Evolutionary conservation across 108 stramenopile species (phyloP), one percentile per base, ranked within the genome.

Genomic region (Fistulifera solaris): DNA sequence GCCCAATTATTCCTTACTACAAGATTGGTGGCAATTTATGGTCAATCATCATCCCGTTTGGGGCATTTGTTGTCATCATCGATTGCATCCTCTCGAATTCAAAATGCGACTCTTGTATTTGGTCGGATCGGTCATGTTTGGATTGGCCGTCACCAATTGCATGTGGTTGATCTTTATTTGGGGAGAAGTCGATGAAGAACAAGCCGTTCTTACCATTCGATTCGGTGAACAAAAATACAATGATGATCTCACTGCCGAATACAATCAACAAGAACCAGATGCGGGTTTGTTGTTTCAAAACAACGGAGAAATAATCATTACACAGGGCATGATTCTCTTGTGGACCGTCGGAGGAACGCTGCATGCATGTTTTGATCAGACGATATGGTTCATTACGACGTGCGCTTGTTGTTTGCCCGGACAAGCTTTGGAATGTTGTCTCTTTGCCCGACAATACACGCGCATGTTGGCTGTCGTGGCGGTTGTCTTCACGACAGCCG

Each of bases 31-130:
- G 10, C 81, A 83, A 49, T 92, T 71, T 44, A 67, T 85, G 56
- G 45, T 43, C 22, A 92, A 87, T 62, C 85, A 78, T 38, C 90
- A 92, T 67, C 86, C 86, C 8, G 26, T 92, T n/a, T 80, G 87
- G 62, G 82, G 85, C 27, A 66, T 87, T 0, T 92, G 76, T 35
- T 79, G 57, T 47, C 72, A 83, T 50, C 80, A 87, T 58, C 50
- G 43, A n/a, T 38, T 73, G 0, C 85, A 92, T 67, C 90, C 90
- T 11, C 59, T 92, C 10, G 52, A 62, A 24, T 50, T 62, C 2
- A 56, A 64, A 24, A 75, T 75, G 21, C 79, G 90, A 49, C 18
- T 80, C 17, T 63, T 88, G n/a, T 75, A 80, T 44, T 52, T 93
- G 4, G 38, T 86, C 31, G 85, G 84, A 24, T 69, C 69, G 0